These are phyloP conservation scores for Candida chilensis DNA, from an alignment of 805 yeast species.

Conservation along the genomic window DNA sequence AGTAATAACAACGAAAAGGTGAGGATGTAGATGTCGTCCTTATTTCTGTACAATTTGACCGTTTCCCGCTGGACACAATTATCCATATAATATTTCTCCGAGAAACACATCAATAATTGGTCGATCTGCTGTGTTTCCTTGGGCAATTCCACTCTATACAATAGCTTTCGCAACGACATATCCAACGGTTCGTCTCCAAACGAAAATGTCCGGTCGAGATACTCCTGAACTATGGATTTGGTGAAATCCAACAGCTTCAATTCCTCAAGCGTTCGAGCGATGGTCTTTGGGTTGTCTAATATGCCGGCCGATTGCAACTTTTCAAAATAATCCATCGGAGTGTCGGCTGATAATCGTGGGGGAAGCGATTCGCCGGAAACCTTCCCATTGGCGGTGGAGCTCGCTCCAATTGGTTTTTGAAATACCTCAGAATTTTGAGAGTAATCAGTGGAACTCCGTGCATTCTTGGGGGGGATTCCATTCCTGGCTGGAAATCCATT, in stretches of 20 bases:
- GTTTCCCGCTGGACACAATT: too few species aligned
- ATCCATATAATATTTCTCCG: slow-evolving; percentile 28
- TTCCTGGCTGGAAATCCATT: too few species aligned
- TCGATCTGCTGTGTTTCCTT: slow-evolving; percentile 74
- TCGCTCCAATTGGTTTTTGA: too few species aligned
- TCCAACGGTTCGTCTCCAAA: slow-evolving; percentile 54
- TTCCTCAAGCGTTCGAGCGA: not conserved
- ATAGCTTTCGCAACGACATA: slow-evolving; percentile 49
- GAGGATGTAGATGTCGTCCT: slow-evolving; percentile 52
- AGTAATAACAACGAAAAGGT: slow-evolving; percentile 60
- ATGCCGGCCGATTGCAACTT: not conserved
- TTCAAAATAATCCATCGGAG: not conserved
- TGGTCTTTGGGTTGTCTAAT: not conserved
- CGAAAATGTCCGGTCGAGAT: slow-evolving; percentile 27
- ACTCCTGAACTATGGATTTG: slow-evolving; percentile 9
- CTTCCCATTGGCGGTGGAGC: too few species aligned
- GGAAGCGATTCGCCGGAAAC: not conserved
- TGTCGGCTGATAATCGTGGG: not conserved
- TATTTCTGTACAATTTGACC: slow-evolving; percentile 15
- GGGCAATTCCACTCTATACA: slow-evolving; percentile 53
- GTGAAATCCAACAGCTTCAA: not conserved
- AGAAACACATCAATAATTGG: slow-evolving; percentile 50
- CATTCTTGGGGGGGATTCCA: too few species aligned
- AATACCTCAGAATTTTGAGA: too few species aligned
- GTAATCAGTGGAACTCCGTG: too few species aligned